A percentile compares a stretch with the other conserved stretches of the same genome.
These are phyloP conservation scores for Thalia dealbata DNA, from an alignment of 176 grass and related monocot genomes.

Conservation along the genomic window DNA sequence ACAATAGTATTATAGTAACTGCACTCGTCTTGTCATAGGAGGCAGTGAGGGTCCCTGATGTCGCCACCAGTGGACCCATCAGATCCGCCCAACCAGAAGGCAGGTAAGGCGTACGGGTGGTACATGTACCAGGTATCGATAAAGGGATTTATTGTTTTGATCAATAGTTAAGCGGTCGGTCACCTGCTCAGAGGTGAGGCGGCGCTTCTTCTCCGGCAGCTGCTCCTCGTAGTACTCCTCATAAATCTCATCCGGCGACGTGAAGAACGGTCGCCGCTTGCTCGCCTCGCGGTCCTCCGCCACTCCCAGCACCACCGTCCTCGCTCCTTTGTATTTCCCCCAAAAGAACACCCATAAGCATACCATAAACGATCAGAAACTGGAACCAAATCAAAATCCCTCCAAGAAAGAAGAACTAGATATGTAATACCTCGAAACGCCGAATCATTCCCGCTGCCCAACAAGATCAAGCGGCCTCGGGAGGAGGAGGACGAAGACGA, in stretches of 20 bases:
- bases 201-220: slow-evolving; percentile 75
- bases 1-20: neutral
- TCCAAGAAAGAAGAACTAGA: neutral
- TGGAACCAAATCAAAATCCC: neutral
- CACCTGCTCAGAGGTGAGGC: slow-evolving; percentile 82
- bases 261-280: slow-evolving; percentile 65
- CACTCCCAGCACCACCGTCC: neutral
- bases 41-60: too few species aligned
- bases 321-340: neutral
- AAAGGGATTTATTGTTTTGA: neutral
- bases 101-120: neutral
- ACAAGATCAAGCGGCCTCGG: slow-evolving; percentile 64
- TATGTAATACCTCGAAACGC: slow-evolving; percentile 37
- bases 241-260: slow-evolving; percentile 61
- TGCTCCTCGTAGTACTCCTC: slow-evolving; percentile 98
- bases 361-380: neutral
- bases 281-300: neutral
- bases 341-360: neutral
- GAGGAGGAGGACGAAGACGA: slow-evolving; percentile 30
- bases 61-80: neutral
- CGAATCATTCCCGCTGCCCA: slow-evolving; percentile 29
- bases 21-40: neutral
- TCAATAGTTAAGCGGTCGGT: neutral
- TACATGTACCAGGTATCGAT: neutral
- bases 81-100: neutral